A percentile compares a stretch with the other conserved stretches of the same genome.
Evolutionary conservation across 2,329 filamentous ascomycete genomes (phyloP).

Genomic region (Ceratocystis lukuohia): DNA sequence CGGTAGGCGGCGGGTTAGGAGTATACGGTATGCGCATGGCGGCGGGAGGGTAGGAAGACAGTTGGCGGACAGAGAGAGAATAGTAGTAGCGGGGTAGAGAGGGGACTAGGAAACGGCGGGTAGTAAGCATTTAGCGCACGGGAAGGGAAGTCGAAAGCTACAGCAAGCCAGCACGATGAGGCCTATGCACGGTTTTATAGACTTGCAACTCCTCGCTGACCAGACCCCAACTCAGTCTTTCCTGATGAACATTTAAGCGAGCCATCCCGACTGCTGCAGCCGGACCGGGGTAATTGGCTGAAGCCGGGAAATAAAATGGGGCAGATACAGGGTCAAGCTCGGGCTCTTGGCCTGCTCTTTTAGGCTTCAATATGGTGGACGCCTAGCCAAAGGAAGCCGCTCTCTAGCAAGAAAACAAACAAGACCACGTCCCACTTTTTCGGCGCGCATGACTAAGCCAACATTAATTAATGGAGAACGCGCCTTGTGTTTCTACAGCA

Average conservation of each 20-base stretch:
- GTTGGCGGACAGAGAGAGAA: background rate
- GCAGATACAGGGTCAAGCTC: background rate
- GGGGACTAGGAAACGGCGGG: background rate
- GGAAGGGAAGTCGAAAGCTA: background rate
- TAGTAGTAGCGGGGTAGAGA: constrained; percentile 8
- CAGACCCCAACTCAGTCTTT: background rate
- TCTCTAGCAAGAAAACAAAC: background rate
- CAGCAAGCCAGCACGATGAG: background rate
- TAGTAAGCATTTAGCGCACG: background rate
- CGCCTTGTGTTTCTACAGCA: background rate
- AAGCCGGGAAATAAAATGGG: background rate
- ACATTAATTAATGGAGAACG: background rate
- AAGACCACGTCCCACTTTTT: background rate
- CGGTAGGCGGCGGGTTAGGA: constrained; percentile 36
- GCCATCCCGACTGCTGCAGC: background rate
- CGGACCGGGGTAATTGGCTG: background rate
- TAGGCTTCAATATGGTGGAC: background rate
- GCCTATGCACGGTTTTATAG: background rate
- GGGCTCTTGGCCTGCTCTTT: background rate
- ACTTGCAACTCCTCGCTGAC: background rate
- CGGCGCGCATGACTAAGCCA: background rate
- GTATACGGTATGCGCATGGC: constrained; percentile 56
- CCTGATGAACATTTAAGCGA: constrained; percentile 10
- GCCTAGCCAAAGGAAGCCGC: background rate
- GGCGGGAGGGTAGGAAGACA: background rate